Evolutionary conservation across 306 rosid genomes (phyloP).

Genomic region (cucumber (Cucumis sativus)): Cucumber_9930_V3 NC_026659.2:14215501-14216000

Average conservation of each 20-base stretch:
- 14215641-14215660: background rate
- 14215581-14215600: background rate
- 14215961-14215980: background rate
- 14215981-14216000: background rate
- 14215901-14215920: background rate
- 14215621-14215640: background rate
- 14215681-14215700: background rate
- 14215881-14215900: background rate
- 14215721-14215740: background rate
- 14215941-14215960: background rate
- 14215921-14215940: background rate
- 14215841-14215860: background rate
- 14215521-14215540: background rate
- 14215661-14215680: background rate
- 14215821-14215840: background rate
- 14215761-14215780: background rate
- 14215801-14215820: background rate
- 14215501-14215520: background rate
- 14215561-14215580: background rate
- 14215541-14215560: background rate
- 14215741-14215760: background rate
- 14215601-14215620: background rate
- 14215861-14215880: background rate
- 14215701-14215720: background rate
- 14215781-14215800: background rate